Evolutionary conservation across 176 grass and related monocot genomes (phyloP).

Genomic region (Urochloa ruziziensis): DNA sequence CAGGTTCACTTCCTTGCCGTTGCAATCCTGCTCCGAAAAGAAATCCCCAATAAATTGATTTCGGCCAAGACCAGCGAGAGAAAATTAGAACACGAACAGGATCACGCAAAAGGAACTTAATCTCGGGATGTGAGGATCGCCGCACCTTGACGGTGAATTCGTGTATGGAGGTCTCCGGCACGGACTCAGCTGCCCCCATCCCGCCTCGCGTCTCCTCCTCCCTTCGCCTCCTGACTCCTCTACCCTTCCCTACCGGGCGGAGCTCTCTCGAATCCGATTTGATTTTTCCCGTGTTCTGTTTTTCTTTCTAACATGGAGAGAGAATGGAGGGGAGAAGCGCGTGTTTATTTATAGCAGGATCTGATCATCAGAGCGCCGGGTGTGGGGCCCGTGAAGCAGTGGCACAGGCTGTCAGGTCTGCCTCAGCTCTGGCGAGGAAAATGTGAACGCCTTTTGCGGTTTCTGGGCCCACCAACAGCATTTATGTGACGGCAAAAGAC

Average conservation of each 20-base stretch:
- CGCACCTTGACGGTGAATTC: slow-evolving; percentile 86
- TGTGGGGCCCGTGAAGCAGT: slow-evolving; percentile 5
- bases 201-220: slow-evolving; percentile 2
- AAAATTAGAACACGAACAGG: not conserved
- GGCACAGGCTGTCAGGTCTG: slow-evolving; percentile 28
- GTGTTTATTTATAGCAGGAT: slow-evolving; percentile 36
- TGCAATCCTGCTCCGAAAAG: slow-evolving; percentile 58
- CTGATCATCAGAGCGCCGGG: not conserved
- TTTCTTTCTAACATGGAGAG: not conserved
- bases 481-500: slow-evolving; percentile 12
- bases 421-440: not conserved
- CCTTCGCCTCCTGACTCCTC: not conserved
- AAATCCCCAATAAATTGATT: not conserved
- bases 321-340: not conserved
- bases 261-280: slow-evolving; percentile 22
- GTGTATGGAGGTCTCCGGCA: slow-evolving; percentile 73
- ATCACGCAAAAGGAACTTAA: slow-evolving; percentile 13
- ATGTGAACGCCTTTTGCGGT: not conserved
- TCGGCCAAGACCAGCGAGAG: not conserved
- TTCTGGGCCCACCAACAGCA: not conserved
- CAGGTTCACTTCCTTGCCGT: slow-evolving; percentile 68
- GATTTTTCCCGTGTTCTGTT: not conserved
- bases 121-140: not conserved
- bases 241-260: not conserved
- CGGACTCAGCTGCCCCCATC: slow-evolving; percentile 70